These are phyloP conservation scores for Trametes gibbosa DNA, from an alignment of 768 basidiomycete genomes.

Conservation along the genomic window DNA sequence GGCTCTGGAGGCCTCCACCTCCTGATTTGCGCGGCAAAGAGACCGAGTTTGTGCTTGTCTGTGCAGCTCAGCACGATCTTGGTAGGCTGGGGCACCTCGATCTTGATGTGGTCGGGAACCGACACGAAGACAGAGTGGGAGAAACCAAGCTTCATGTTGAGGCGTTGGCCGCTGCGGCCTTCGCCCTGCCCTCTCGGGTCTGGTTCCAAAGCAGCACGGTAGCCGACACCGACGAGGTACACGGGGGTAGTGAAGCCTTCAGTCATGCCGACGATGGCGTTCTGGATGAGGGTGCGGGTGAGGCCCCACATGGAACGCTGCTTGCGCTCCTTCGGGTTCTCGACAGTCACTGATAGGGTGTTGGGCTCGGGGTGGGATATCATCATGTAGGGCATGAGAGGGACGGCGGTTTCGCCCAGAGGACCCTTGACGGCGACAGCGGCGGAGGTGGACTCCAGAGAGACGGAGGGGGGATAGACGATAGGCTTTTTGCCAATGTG, in stretches of 20 bases:
- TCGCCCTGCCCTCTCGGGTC: conserved; percentile 61
- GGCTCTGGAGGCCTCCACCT: conserved; percentile 89
- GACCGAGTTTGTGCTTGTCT: conserved; percentile 84
- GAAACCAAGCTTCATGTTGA: conserved; percentile 92
- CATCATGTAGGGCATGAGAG: conserved; percentile 46
- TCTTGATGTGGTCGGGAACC: conserved; percentile 79
- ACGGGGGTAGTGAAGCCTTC: conserved; percentile 82
- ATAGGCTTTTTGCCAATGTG: conserved; percentile 49
- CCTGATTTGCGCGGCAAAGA: conserved; percentile 86
- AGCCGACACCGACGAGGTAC: conserved; percentile 93
- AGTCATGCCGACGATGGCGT: conserved; percentile 88
- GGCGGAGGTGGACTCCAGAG: conserved; percentile 34
- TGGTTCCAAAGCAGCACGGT: conserved; percentile 81
- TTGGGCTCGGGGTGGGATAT: conserved; percentile 35
- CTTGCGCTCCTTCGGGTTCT: conserved; percentile 63
- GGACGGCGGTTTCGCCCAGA: conserved; percentile 47
- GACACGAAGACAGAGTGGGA: conserved; percentile 84
- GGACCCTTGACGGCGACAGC: conserved; percentile 57
- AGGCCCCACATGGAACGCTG: conserved; percentile 96
- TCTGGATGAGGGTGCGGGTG: conserved; percentile 83
- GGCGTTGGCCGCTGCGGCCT: conserved; percentile 59
- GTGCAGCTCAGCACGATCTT: conserved; percentile 80
- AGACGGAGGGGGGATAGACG: conserved; percentile 51
- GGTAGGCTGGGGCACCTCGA: conserved; percentile 77
- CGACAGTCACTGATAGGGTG: conserved; percentile 39